Base-by-base conservation (phyloP, 176 grass and related monocot species). In the Ananas comosus region DNA sequence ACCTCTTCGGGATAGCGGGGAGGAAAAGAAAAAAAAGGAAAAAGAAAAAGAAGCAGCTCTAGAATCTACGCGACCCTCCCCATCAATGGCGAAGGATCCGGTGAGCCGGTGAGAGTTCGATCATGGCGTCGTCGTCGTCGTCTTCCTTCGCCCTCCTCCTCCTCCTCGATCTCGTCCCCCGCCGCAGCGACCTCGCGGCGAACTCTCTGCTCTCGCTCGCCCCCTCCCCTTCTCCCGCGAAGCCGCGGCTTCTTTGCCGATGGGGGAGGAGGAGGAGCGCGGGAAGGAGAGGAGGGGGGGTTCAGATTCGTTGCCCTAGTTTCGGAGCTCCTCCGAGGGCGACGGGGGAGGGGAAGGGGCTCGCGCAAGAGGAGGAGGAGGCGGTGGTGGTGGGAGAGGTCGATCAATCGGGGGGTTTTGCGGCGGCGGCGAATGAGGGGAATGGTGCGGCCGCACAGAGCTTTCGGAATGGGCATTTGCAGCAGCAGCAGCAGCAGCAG, bases 71-170 rank as follows among this genome's bases (percentile, higher is more conserved):
- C 33, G 33, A 42, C 7, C 4, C 6, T 42, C 4, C 33, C 33
- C 33, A 42, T 42, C 33, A 42, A 42, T 42, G 33, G 33, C 4
- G 33, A 42, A 42, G 33, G 33, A 42, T 42, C 33, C 33, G 33
- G 33, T 33, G 29, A 33, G 29, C 29, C 3, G 4, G 3, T 42
- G 33, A 42, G 33, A 42, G 33, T 42, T 42, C 33, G 33, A 42
- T 42, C 33, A 42, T 42, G 33, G 33, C 64, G 63, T 69, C 63
- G 67, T 67, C 23, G 33, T 69, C 13, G 61, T 71, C 28, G 21
- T 57, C 19, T 51, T 72, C 69, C 77, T 83, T 63, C 76, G 80
- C 58, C 57, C 66, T 49, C 77, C 75, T 79, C 11, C 70, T n/a
- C 57, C 48, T 12, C 72, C 58, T 63, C 78, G 66, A 48, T 24